phyloP scores from a whole-genome alignment of 192 early-diverging fungal genomes.

The Linnemannia hyalina region DNA sequence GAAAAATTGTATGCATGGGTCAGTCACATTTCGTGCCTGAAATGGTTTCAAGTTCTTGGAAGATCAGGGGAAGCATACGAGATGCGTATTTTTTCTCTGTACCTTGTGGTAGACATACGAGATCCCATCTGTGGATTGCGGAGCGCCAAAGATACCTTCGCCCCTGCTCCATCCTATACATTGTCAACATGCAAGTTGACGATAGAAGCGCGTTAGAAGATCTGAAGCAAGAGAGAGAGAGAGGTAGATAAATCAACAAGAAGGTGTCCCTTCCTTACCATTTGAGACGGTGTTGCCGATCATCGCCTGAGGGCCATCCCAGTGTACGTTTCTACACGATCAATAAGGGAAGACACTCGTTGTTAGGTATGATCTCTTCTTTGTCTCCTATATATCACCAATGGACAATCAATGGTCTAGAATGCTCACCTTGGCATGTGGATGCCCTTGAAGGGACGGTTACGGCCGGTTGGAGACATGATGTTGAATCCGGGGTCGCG shows the following conservation, averaged over 20 bases:
- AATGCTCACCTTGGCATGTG: background rate
- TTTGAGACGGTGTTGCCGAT: conserved; percentile 8
- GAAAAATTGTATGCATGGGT: background rate
- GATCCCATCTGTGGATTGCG: conserved; percentile 13
- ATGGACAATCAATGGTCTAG: background rate
- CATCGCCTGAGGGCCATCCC: conserved; percentile 1
- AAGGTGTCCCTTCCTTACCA: background rate
- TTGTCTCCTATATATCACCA: background rate
- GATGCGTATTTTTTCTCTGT: background rate
- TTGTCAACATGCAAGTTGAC: background rate
- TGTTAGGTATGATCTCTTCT: background rate
- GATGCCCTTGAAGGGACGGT: conserved; percentile 36
- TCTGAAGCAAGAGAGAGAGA: background rate
- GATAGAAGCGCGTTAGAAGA: background rate
- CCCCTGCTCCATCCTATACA: conserved; percentile 3
- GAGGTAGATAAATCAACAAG: no score
- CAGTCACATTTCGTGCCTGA: background rate
- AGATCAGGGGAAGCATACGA: background rate
- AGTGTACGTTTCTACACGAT: background rate
- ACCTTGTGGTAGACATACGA: conserved; percentile 47
- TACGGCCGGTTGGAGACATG: conserved; percentile 44
- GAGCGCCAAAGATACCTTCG: background rate
- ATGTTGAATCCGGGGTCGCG: conserved; percentile 37
- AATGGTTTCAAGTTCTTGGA: background rate
- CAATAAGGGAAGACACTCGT: background rate